phyloP scores from a whole-genome alignment of 768 basidiomycete species.

The Leccinum sublutescens region DNA sequence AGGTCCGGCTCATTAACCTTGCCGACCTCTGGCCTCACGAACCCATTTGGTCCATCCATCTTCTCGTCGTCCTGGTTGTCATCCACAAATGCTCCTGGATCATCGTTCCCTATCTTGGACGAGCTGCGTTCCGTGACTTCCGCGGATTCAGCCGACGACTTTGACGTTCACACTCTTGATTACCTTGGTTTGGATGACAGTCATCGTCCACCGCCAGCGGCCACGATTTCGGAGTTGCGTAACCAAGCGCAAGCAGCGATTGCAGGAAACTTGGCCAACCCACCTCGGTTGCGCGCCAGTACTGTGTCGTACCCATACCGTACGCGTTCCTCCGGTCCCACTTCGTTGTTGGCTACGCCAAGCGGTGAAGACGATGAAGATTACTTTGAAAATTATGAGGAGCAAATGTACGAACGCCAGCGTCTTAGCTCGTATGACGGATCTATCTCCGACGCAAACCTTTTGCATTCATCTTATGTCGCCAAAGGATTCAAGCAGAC shows the following conservation, averaged over 20 bases:
- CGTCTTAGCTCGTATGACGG: constrained; percentile 63
- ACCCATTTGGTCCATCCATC: constrained; percentile 84
- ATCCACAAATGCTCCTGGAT: constrained; percentile 52
- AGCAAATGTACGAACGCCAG: constrained; percentile 46
- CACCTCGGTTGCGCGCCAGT: constrained; percentile 79
- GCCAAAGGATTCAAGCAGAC: constrained; percentile 45
- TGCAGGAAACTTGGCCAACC: constrained; percentile 76
- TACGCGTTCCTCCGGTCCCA: constrained; percentile 42
- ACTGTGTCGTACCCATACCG: constrained; percentile 93
- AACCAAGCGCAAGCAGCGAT: constrained; percentile 90
- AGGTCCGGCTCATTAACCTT: constrained; percentile 92
- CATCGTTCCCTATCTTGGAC: constrained; percentile 66
- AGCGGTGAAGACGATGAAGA: constrained; percentile 73
- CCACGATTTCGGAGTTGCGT: constrained; percentile 85
- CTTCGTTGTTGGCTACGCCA: constrained; percentile 62
- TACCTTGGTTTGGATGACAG: constrained; percentile 92
- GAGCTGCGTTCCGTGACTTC: constrained; percentile 81
- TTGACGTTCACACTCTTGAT: constrained; percentile 92
- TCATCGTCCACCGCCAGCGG: constrained; percentile 62
- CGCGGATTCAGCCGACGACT: constrained; percentile 81
- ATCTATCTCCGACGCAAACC: constrained; percentile 44
- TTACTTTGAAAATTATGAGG: constrained; percentile 61
- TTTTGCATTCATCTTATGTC: too few species aligned
- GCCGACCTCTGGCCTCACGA: constrained; percentile 71
- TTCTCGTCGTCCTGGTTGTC: constrained; percentile 91